Conservation (phyloP, 2,329 filamentous ascomycete genomes). For the Fusarium sp. region DNA sequence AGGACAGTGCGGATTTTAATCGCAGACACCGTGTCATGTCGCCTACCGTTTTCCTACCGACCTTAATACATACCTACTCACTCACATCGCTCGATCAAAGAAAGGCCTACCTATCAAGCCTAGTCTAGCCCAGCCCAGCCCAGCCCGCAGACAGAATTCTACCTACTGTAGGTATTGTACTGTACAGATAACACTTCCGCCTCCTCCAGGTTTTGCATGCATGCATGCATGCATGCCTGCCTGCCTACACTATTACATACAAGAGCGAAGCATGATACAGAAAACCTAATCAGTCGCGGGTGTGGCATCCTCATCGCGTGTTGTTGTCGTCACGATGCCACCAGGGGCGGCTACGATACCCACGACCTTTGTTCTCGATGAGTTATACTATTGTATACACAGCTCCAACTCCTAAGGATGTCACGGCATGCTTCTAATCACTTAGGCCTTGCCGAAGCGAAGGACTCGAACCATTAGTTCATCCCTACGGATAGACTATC, state of each 20-base stretch:
- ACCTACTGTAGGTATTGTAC: constrained; percentile 1
- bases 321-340: constrained; percentile 46
- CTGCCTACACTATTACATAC: constrained; percentile 13
- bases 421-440: constrained; percentile 18
- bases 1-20: constrained; percentile 20
- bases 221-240: background rate
- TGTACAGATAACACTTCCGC: constrained; percentile 4
- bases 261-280: constrained; percentile 32
- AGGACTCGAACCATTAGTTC: constrained; percentile 26
- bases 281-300: constrained; percentile 47
- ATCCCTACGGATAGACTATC: constrained; percentile 6
- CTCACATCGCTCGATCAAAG: constrained; percentile 35
- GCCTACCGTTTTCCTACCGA: background rate
- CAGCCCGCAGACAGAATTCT: constrained; percentile 7
- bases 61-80: too few relatives aligned
- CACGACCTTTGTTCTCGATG: constrained; percentile 26
- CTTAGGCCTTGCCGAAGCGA: constrained; percentile 27
- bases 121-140: background rate
- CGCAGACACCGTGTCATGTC: constrained; percentile 28
- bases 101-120: constrained; percentile 13
- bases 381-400: constrained; percentile 15
- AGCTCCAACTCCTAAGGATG: constrained; percentile 9
- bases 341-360: constrained; percentile 31
- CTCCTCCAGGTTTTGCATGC: constrained; percentile 47
- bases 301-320: constrained; percentile 46